These are phyloP conservation scores for Trichophyton equinum DNA, from an alignment of 2,329 filamentous ascomycete genomes.

Conservation along the genomic window DNA sequence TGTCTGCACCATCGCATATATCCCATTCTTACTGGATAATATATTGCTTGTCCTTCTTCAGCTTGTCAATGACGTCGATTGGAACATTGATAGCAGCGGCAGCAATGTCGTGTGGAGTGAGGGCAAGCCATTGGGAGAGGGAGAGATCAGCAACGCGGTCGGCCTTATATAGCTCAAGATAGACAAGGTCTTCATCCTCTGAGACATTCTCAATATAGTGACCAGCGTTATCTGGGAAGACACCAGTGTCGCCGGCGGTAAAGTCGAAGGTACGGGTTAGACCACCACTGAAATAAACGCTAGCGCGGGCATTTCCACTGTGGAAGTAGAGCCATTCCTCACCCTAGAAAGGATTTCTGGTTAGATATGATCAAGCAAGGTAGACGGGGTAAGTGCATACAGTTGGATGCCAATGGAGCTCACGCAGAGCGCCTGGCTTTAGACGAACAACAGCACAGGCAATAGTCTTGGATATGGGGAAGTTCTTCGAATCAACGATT, in stretches of 20 bases:
- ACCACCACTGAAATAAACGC: constrained; percentile 50
- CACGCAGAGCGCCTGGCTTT: constrained; percentile 50
- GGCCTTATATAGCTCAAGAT: constrained; percentile 58
- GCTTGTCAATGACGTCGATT: constrained; percentile 41
- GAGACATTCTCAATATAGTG: constrained; percentile 61
- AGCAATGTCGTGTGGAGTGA: constrained; percentile 52
- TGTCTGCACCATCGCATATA: neutral
- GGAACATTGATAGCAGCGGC: constrained; percentile 48
- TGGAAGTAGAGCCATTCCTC: constrained; percentile 64
- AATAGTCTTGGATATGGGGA: constrained; percentile 53
- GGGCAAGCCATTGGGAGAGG: constrained; percentile 55
- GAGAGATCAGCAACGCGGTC: constrained; percentile 55
- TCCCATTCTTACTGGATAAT: constrained; percentile 25
- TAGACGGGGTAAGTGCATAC: constrained; percentile 28
- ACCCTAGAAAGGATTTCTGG: constrained; percentile 30
- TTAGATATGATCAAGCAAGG: neutral
- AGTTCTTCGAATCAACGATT: constrained; percentile 55
- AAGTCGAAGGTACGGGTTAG: constrained; percentile 57
- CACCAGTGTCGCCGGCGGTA: constrained; percentile 51
- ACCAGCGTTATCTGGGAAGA: constrained; percentile 52
- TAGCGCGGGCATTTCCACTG: constrained; percentile 47
- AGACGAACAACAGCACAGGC: constrained; percentile 53
- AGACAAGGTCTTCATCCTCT: constrained; percentile 50
- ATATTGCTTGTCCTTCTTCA: constrained; percentile 54
- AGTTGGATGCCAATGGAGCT: constrained; percentile 60